Percentiles rank a stretch among this genome's conserved stretches.
Evolutionary conservation across 805 yeast genomes (phyloP).

Genomic region (Saccharomycopsis schoenii): DNA sequence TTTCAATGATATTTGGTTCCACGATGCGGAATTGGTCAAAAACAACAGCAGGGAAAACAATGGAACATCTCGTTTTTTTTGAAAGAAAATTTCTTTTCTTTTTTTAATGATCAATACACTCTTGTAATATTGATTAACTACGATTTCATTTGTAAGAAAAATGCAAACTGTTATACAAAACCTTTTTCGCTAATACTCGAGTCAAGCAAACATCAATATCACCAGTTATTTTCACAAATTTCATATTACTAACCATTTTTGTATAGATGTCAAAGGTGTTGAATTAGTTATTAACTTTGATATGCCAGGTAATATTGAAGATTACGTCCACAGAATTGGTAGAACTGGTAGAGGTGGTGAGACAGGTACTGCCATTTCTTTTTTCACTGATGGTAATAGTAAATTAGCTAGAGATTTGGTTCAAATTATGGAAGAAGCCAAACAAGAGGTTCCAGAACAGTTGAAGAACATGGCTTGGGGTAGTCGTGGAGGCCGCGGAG

Average conservation of each 20-base stretch:
- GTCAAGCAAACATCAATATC: not conserved
- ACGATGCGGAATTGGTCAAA: not conserved
- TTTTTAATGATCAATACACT: not conserved
- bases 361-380: slow-evolving; percentile 88
- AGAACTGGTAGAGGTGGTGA: slow-evolving; percentile 99
- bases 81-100: slow-evolving; percentile 3
- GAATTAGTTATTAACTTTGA: slow-evolving; percentile 88
- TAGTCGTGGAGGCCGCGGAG: slow-evolving; percentile 46
- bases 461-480: slow-evolving; percentile 70
- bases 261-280: slow-evolving; percentile 91
- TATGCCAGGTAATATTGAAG: slow-evolving; percentile 97
- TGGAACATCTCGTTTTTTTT: slow-evolving; percentile 6
- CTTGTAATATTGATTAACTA: not conserved
- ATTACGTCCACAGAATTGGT: slow-evolving; percentile 97
- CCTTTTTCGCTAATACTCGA: not conserved
- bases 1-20: too few relatives aligned
- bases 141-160: not conserved
- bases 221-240: too few relatives aligned
- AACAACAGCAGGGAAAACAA: not conserved
- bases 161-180: not conserved
- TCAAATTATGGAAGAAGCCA: slow-evolving; percentile 89
- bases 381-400: slow-evolving; percentile 82
- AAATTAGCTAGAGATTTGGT: slow-evolving; percentile 85
- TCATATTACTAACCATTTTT: not conserved
- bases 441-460: slow-evolving; percentile 78